phyloP scores from a whole-genome alignment of 768 basidiomycete species.

The Russula dissimulans region DNA sequence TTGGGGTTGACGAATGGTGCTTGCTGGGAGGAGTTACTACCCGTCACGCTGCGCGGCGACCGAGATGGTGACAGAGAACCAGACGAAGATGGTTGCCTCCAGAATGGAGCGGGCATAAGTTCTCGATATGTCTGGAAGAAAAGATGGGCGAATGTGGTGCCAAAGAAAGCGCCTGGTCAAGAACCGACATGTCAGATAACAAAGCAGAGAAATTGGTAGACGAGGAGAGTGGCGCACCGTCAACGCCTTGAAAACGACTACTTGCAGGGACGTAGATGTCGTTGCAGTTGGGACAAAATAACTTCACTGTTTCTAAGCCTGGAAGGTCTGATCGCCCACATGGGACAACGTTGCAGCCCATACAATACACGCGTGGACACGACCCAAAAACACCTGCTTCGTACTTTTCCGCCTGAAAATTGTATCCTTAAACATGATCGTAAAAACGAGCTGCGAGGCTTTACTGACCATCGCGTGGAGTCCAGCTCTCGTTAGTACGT shows the following conservation, averaged over 20 bases:
- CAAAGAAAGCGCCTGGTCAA: slow-evolving; percentile 88
- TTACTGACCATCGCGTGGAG: slow-evolving; percentile 81
- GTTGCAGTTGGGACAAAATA: slow-evolving; percentile 96
- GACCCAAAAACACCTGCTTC: slow-evolving; percentile 84
- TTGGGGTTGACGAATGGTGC: slow-evolving; percentile 79
- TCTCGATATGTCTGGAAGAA: slow-evolving; percentile 98
- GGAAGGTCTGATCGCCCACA: slow-evolving; percentile 94
- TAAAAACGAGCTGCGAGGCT: slow-evolving; percentile 7
- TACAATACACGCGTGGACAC: slow-evolving; percentile 93
- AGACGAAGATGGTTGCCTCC: slow-evolving; percentile 54
- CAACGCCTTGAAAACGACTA: slow-evolving; percentile 90
- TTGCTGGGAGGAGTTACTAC: slow-evolving; percentile 36
- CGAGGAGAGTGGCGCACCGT: slow-evolving; percentile 49
- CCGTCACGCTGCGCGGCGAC: slow-evolving; percentile 44
- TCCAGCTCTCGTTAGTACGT: slow-evolving; percentile 90
- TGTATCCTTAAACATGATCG: slow-evolving; percentile 7
- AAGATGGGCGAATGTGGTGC: slow-evolving; percentile 95
- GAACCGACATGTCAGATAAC: not conserved
- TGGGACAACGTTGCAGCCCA: slow-evolving; percentile 81
- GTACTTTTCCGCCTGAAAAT: slow-evolving; percentile 83
- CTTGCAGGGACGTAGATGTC: slow-evolving; percentile 95
- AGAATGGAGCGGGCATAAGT: slow-evolving; percentile 89
- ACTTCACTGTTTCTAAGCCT: slow-evolving; percentile 93
- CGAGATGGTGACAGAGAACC: slow-evolving; percentile 43
- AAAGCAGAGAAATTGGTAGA: not conserved